Evolutionary conservation across 257 asterid genomes (phyloP).

Genomic region (Scutellaria galericulata): DNA sequence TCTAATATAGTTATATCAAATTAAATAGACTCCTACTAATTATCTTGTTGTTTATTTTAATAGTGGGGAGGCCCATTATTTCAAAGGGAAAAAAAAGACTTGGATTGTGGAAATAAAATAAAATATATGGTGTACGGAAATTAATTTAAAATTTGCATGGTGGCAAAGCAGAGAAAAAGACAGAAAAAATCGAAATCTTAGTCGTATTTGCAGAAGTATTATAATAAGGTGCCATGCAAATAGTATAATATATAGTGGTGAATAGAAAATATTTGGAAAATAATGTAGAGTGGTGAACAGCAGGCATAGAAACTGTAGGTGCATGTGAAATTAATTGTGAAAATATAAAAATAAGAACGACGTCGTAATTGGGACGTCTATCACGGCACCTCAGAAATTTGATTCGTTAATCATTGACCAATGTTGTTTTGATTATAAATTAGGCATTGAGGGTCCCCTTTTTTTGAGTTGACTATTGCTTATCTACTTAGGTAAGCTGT

Average conservation of each 20-base stretch:
- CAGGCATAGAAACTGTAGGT: conserved; percentile 45
- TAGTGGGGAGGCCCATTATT: background rate
- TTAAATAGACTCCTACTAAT: background rate
- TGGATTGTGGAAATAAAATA: background rate
- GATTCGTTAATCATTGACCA: conserved; percentile 69
- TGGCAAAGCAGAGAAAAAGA: conserved; percentile 34
- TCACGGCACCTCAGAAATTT: conserved; percentile 46
- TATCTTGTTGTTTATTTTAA: background rate
- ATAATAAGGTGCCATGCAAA: conserved; percentile 38
- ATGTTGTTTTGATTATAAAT: conserved; percentile 41
- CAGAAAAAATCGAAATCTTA: conserved; percentile 36
- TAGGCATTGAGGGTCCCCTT: conserved; percentile 37
- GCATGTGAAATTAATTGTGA: conserved; percentile 43
- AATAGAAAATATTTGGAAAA: too few relatives aligned
- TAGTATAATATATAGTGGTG: conserved; percentile 15
- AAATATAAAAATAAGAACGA: conserved; percentile 25
- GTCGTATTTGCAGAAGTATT: conserved; percentile 36
- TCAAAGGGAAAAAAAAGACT: background rate
- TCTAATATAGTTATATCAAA: background rate
- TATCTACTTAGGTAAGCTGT: conserved; percentile 53
- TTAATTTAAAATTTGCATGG: conserved; percentile 33
- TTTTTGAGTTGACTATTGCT: conserved; percentile 56
- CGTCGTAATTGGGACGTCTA: conserved; percentile 48
- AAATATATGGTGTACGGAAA: conserved; percentile 6
- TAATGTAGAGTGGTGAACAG: conserved; percentile 15